Evolutionary conservation across 331 rosid species (phyloP).

Genomic region (Acacia pycnantha): DNA sequence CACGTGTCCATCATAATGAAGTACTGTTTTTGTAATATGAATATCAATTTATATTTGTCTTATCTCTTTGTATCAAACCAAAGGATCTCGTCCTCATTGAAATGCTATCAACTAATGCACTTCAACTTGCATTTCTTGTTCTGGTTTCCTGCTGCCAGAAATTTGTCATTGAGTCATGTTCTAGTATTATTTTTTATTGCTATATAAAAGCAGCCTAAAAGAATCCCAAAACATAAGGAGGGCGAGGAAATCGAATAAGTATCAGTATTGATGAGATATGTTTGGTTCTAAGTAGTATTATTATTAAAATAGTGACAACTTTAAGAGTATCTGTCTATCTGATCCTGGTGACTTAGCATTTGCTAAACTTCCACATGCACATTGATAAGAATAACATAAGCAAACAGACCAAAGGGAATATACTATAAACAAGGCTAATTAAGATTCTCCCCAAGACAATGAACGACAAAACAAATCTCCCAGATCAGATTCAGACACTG

Average conservation of each 20-base stretch:
- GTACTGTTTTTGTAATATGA: slow-evolving; percentile 15
- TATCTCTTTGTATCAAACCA: slow-evolving; percentile 28
- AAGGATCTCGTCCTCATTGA: slow-evolving; percentile 25
- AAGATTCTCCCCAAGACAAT: neutral
- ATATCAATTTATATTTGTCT: slow-evolving; percentile 38
- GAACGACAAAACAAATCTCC: neutral
- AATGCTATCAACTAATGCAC: slow-evolving; percentile 21
- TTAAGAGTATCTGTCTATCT: neutral
- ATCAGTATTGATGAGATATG: slow-evolving; percentile 36
- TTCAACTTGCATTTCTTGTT: slow-evolving; percentile 25
- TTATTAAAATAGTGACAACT: neutral
- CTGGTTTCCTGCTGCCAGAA: slow-evolving; percentile 10
- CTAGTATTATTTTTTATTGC: neutral
- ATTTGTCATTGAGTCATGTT: slow-evolving; percentile 20
- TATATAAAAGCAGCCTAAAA: slow-evolving; percentile 32
- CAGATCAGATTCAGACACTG: neutral
- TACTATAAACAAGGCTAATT: neutral
- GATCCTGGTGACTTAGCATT: neutral
- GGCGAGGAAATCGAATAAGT: slow-evolving; percentile 12
- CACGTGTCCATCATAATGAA: slow-evolving; percentile 39
- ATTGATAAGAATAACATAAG: neutral
- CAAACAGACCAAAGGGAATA: neutral
- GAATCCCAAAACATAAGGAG: neutral
- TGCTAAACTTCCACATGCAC: neutral
- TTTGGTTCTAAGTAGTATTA: slow-evolving; percentile 6